A percentile compares a stretch with the other conserved stretches of the same genome.
Conservation (phyloP, 2,329 filamentous ascomycete species). For the Botrytis fabae region DNA sequence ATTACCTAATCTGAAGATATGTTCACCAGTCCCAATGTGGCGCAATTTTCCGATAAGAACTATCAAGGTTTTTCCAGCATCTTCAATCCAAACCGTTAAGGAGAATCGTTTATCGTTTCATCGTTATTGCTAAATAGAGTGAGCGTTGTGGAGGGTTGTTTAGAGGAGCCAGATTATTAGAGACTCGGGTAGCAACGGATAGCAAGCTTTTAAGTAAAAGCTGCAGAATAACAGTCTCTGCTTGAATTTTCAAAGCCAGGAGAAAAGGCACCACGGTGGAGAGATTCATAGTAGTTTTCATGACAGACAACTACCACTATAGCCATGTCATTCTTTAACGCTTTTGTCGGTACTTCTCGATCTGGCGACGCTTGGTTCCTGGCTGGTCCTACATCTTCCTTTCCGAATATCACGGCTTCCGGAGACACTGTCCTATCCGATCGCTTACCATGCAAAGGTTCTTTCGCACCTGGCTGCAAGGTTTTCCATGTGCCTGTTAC, state of each 20-base stretch:
- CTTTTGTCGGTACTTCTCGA: constrained; percentile 27
- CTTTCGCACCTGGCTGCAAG: constrained; percentile 57
- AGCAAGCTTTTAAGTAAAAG: constrained; percentile 5
- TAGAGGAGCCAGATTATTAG: neutral
- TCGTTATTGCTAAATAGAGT: neutral
- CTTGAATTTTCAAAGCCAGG: neutral
- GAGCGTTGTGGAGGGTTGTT: neutral
- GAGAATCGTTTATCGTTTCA: neutral
- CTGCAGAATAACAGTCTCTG: neutral
- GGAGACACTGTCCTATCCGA: constrained; percentile 18
- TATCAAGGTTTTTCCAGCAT: neutral
- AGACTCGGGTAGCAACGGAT: neutral
- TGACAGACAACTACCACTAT: neutral
- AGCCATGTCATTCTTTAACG: constrained; percentile 9
- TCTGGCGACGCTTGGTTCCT: constrained; percentile 26
- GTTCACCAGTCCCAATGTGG: neutral
- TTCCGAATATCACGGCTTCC: constrained; percentile 24
- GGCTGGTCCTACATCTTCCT: constrained; percentile 20
- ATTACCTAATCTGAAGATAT: neutral
- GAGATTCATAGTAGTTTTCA: neutral
- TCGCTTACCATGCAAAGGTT: constrained; percentile 41
- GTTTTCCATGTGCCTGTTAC: constrained; percentile 53
- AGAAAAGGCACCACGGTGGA: neutral
- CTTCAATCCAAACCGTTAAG: neutral
- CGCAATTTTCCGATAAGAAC: neutral